These are phyloP conservation scores for Trichoderma arundinaceum DNA, from an alignment of 2,329 filamentous ascomycete species.

Conservation along the genomic window DNA sequence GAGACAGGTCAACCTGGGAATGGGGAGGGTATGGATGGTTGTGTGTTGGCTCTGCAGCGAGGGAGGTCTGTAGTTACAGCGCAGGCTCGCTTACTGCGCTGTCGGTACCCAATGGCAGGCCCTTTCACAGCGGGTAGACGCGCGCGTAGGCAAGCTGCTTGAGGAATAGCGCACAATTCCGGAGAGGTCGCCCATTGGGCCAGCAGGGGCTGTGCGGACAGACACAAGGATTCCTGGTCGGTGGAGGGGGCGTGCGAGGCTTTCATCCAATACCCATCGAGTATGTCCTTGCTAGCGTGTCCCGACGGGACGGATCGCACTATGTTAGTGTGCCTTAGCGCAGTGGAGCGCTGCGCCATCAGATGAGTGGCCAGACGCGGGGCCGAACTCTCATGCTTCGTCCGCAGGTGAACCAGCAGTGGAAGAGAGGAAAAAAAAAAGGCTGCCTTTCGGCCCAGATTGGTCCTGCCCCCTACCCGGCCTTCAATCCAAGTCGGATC, in stretches of 20 bases:
- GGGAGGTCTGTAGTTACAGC: constrained; percentile 29
- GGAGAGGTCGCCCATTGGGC: constrained; percentile 41
- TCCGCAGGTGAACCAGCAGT: constrained; percentile 22
- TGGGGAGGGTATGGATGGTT: constrained; percentile 28
- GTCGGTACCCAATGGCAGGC: constrained; percentile 42
- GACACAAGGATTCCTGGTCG: neutral
- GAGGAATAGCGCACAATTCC: constrained; percentile 33
- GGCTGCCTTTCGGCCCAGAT: constrained; percentile 19
- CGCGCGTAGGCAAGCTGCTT: constrained; percentile 40
- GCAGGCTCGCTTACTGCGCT: constrained; percentile 41
- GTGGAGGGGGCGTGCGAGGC: constrained; percentile 32
- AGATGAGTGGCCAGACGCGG: constrained; percentile 39
- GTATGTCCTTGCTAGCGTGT: constrained; percentile 42
- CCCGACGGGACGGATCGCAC: constrained; percentile 47
- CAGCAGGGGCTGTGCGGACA: constrained; percentile 25
- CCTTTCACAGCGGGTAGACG: constrained; percentile 39
- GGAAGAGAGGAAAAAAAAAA: constrained; percentile 14
- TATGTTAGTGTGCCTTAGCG: constrained; percentile 39
- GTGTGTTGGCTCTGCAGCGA: constrained; percentile 40
- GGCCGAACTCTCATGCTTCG: constrained; percentile 31
- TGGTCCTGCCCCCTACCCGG: constrained; percentile 7
- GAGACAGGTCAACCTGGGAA: neutral
- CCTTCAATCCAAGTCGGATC: constrained; percentile 8
- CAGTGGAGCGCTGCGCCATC: constrained; percentile 34
- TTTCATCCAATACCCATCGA: constrained; percentile 35